Percentiles rank a stretch among this genome's conserved stretches.
phyloP scores from a whole-genome alignment of 2,329 filamentous ascomycete species.

The Dendryphion nanum region DNA sequence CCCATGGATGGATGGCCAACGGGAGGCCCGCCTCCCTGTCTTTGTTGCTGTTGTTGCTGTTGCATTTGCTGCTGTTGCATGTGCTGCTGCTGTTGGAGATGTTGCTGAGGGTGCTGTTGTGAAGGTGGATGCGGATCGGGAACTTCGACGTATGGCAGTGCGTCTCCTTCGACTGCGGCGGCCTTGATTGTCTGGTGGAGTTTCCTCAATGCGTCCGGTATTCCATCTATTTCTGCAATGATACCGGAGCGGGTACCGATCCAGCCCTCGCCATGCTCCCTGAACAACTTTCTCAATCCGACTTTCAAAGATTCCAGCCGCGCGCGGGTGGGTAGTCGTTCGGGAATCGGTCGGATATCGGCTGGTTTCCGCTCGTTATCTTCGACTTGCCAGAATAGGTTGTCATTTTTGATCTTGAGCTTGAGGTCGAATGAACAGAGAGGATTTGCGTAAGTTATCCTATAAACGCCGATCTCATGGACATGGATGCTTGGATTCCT shows the following conservation, averaged over 20 bases:
- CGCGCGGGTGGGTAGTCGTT: constrained; percentile 25
- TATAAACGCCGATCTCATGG: constrained; percentile 37
- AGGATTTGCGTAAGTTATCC: constrained; percentile 42
- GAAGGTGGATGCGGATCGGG: too few relatives aligned
- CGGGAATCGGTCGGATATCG: constrained; percentile 22
- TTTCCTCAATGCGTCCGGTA: constrained; percentile 34
- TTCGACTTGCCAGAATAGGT: constrained; percentile 38
- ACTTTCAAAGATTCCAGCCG: constrained; percentile 27
- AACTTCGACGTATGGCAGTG: background rate
- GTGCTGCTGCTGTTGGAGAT: too few relatives aligned
- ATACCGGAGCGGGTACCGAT: constrained; percentile 39
- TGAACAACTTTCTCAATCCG: constrained; percentile 35
- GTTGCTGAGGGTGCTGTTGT: too few relatives aligned
- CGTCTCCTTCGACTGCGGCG: constrained; percentile 29
- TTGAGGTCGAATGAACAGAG: constrained; percentile 40
- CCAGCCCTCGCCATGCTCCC: constrained; percentile 32
- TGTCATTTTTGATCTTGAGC: constrained; percentile 30
- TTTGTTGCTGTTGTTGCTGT: too few relatives aligned
- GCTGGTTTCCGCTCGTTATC: constrained; percentile 24
- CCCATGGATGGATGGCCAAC: too few relatives aligned
- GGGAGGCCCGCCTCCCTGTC: too few relatives aligned
- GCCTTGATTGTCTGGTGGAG: constrained; percentile 39
- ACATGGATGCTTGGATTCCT: constrained; percentile 33
- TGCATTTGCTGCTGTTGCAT: too few relatives aligned
- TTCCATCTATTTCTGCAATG: constrained; percentile 35